Evolutionary conservation across 1,284 basidiomycete species (phyloP).

Genomic region (Pascua guehoae): DNA sequence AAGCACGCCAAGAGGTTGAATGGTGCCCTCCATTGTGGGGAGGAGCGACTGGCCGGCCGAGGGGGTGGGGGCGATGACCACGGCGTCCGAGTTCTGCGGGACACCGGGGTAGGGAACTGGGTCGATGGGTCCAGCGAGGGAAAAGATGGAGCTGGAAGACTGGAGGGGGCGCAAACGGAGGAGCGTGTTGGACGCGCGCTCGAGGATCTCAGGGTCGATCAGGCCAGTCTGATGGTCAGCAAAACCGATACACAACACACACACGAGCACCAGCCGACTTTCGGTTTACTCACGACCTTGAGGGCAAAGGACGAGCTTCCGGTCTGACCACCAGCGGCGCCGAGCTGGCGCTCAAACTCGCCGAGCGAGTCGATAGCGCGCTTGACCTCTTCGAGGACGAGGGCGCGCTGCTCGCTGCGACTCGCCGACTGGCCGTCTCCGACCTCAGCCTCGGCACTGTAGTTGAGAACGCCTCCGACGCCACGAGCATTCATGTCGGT

Average conservation of each 20-base stretch:
- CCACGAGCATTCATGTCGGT: slow-evolving; percentile 61
- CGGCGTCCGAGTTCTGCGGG: slow-evolving; percentile 44
- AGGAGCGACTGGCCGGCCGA: slow-evolving; percentile 10
- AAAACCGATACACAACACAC: background rate
- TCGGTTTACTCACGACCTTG: slow-evolving; percentile 60
- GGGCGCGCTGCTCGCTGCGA: slow-evolving; percentile 41
- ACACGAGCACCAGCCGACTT: background rate
- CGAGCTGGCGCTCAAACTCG: slow-evolving; percentile 63
- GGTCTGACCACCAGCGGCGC: slow-evolving; percentile 27
- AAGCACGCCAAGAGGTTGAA: slow-evolving; percentile 31
- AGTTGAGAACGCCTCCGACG: slow-evolving; percentile 75
- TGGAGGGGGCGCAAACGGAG: slow-evolving; percentile 40
- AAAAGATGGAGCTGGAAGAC: background rate
- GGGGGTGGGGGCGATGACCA: slow-evolving; percentile 28
- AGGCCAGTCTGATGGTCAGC: slow-evolving; percentile 40
- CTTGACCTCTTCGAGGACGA: slow-evolving; percentile 59
- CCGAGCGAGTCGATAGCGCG: slow-evolving; percentile 68
- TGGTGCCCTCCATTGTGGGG: slow-evolving; percentile 29
- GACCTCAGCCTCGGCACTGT: slow-evolving; percentile 79
- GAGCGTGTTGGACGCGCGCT: slow-evolving; percentile 47
- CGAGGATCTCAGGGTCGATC: slow-evolving; percentile 44
- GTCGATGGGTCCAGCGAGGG: background rate
- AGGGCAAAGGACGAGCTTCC: slow-evolving; percentile 75
- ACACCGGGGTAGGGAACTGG: slow-evolving; percentile 64
- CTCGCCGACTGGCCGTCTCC: slow-evolving; percentile 24